Base-by-base conservation (phyloP, 495 filamentous ascomycete species). In the Geopyxis carbonaria region DNA sequence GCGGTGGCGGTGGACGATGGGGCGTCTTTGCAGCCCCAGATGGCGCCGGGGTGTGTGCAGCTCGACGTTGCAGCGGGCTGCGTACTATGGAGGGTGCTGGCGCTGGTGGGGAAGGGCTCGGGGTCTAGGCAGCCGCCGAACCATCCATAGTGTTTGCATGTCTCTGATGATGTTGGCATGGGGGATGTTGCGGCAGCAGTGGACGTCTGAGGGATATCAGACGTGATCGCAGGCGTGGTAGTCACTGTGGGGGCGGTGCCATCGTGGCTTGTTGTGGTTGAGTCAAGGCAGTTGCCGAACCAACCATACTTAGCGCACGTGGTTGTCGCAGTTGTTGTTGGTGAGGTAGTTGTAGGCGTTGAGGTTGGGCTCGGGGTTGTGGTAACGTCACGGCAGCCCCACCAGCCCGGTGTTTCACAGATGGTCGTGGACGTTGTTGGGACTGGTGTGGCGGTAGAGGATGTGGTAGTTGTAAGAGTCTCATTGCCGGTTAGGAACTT, bases 401-500 rank as follows among this genome's bases (percentile, higher is more conserved):
- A 82, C 78, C 76, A 81, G 28, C 78, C 78, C 5, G 73, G 76
- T 18, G 69, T 65, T 28, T 61, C 59, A 45, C 79, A 84, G 0
- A 65, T 68, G 5, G 63, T 62, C 9, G 66, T 65, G 0, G 63
- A 54, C 1, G 64, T 65, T 2, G 70, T 62, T 3, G 60, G 60
- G 8, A 68, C 60, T 6, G 63, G 59, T 9, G 62, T 56, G 1
- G 55, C 62, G 0, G 61, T 68, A 0, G 62, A 69, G 3, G 68
- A 67, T 0, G 77, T 76, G 0, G 77, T 84, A 3, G 73, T 80
- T 2, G 67, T 65, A 33, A 83, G 75, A 2, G 82, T 84, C 9
- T 75, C 78, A 51, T 95, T 93, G 50, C 84, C 91, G 46, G 75
- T 74, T 48, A 83, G 87, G 61, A 80, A 93, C 54, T 93, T 92